A percentile compares a stretch with the other conserved stretches of the same genome.
Conservation (phyloP, 139 green algal species). For the Edaphochlamys debaryana region DNA sequence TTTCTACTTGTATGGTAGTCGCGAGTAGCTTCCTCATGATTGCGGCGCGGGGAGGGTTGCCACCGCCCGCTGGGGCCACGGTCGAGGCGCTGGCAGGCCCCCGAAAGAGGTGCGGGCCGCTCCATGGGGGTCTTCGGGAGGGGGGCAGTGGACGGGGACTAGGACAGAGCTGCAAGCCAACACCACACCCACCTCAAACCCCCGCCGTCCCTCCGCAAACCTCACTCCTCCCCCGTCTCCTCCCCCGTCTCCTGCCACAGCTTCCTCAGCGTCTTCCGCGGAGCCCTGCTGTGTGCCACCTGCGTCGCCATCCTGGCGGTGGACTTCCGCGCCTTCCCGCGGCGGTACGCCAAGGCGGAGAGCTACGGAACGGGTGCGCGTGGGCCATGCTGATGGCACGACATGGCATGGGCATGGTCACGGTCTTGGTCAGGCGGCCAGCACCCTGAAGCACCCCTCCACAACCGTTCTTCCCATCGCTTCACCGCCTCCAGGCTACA, state of each 20-base stretch:
- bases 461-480: too few species aligned
- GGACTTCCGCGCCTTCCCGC: constrained; percentile 88
- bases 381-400: too few species aligned
- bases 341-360: constrained; percentile 84
- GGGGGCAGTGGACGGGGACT: too few species aligned
- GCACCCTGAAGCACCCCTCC: too few species aligned
- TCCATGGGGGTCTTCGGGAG: too few species aligned
- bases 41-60: too few species aligned
- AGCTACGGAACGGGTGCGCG: constrained; percentile 69
- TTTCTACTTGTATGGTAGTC: not conserved
- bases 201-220: not conserved
- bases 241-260: constrained; percentile 26
- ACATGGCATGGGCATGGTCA: too few species aligned
- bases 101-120: too few species aligned
- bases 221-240: not conserved
- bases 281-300: constrained; percentile 79
- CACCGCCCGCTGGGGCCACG: too few species aligned
- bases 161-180: too few species aligned
- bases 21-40: not conserved
- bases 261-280: constrained; percentile 72
- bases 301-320: constrained; percentile 89
- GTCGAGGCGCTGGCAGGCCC: too few species aligned
- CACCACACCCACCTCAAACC: not conserved
- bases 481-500: constrained; percentile 61
- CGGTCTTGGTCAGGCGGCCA: too few species aligned